A percentile compares a stretch with the other conserved stretches of the same genome.
Conservation (phyloP, 176 grass and related monocot genomes). For the Lolium rigidum region DNA sequence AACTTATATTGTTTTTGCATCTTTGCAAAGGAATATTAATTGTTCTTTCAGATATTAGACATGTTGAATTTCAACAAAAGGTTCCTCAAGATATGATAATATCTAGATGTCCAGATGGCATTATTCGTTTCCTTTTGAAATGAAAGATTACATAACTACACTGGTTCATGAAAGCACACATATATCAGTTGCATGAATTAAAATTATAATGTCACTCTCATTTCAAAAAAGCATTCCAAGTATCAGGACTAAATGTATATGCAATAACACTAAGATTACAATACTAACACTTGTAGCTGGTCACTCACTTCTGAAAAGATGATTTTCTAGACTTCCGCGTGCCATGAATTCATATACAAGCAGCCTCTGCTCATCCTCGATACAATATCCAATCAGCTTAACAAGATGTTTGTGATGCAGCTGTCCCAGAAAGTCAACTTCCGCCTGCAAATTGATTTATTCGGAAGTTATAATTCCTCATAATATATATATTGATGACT, state of each 20-base stretch:
- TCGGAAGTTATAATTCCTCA: constrained; percentile 24
- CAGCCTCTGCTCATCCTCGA: constrained; percentile 92
- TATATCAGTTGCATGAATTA: not conserved
- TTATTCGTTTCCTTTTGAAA: not conserved
- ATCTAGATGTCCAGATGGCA: not conserved
- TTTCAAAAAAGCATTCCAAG: constrained; percentile 1
- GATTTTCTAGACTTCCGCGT: constrained; percentile 98
- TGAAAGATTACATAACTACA: not conserved
- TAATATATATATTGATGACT: constrained; percentile 9
- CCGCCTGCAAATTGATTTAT: constrained; percentile 62
- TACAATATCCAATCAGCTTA: constrained; percentile 98
- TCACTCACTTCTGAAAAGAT: constrained; percentile 96
- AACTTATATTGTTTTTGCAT: constrained; percentile 17
- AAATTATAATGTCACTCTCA: not conserved
- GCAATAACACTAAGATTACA: not conserved
- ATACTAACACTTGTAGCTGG: not conserved
- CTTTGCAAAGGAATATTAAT: not conserved
- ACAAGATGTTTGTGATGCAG: constrained; percentile 98
- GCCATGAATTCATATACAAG: constrained; percentile 99
- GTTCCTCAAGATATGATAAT: not conserved
- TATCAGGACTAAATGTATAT: not conserved
- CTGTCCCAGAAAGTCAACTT: constrained; percentile 96
- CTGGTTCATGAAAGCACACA: not conserved
- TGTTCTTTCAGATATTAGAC: not conserved
- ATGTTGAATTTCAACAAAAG: not conserved